Evolutionary conservation across 2,329 filamentous ascomycete species (phyloP), one percentile per base, ranked within the genome.

Genomic region (Coleophoma crateriformis): DNA sequence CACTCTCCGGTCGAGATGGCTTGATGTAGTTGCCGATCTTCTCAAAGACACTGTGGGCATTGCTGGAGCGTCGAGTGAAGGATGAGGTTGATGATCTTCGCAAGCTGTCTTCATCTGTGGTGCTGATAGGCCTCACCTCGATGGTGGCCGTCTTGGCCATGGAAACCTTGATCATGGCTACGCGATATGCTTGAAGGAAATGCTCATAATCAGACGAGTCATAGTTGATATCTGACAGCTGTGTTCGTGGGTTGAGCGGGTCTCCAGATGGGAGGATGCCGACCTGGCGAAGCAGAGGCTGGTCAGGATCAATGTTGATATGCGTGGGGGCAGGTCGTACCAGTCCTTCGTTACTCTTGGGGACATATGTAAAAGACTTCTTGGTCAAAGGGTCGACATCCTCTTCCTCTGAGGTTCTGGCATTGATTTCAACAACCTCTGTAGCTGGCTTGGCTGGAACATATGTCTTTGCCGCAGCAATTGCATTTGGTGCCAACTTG

Each of bases 21-120:
- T 51, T 55, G 14, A 54, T 46, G 33, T 57, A 57, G 20, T 49
- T 44, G n/a, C 39, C 49, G 15, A 51, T 50, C 37, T 43, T 47
- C 12, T 47, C 45, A 34, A 38, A 51, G 22, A 45, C 47, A 32
- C 40, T 38, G 27, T 27, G 27, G 33, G 34, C 46, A 35, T 33
- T 45, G 27, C 19, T 46, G 13, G 44, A 47, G 39, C 7, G 48
- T 7, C 33, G 41, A 19, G 32, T 15, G 15, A 22, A 37, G 14
- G 41, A 15, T 4, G 41, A 44, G 5, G 41, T 32, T 5, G 19
- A 13, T 7, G 39, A 42, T 22, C n/a, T 38, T 51, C 44, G 38
- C 27, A 27, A 27, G 27, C 27, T 27, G 3, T 27, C 27, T 38
- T 43, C 7, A 20, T 48, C 44, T n/a, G 39, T 33, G 49, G 40